A percentile compares a stretch with the other conserved stretches of the same genome.
Conservation (phyloP, 768 basidiomycete genomes). For the Leccinum sublutescens region DNA sequence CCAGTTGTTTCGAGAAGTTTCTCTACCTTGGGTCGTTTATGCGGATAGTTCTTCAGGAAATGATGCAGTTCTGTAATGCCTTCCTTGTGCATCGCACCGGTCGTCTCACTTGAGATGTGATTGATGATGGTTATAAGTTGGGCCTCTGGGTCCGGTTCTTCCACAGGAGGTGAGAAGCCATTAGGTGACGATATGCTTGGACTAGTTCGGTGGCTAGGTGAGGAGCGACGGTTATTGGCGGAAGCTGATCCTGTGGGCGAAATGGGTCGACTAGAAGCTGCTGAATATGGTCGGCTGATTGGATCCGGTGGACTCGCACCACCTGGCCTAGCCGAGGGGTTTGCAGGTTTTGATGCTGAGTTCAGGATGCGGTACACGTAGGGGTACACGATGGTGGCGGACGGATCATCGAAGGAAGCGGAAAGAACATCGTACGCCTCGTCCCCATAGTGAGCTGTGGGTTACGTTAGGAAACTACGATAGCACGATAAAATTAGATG, state of each 20-base stretch:
- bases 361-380: constrained; percentile 93
- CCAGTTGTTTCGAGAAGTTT: constrained; percentile 88
- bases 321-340: constrained; percentile 23
- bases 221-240: constrained; percentile 49
- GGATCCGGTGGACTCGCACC: constrained; percentile 35
- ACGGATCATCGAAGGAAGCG: constrained; percentile 91
- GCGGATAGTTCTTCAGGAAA: constrained; percentile 87
- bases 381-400: constrained; percentile 94
- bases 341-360: constrained; percentile 50
- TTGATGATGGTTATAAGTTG: constrained; percentile 80
- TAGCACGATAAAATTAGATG: constrained; percentile 1
- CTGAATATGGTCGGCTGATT: constrained; percentile 49
- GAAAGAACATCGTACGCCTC: constrained; percentile 90
- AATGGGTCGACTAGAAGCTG: constrained; percentile 63
- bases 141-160: constrained; percentile 86
- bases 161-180: constrained; percentile 51
- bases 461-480: constrained; percentile 18
- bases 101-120: constrained; percentile 86
- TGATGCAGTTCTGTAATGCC: constrained; percentile 94
- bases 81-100: constrained; percentile 87
- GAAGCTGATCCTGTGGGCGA: constrained; percentile 70
- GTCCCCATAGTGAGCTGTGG: constrained; percentile 75
- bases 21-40: constrained; percentile 78
- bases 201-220: constrained; percentile 66
- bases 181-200: constrained; percentile 64